Evolutionary conservation across 257 asterid genomes (phyloP).

Genomic region (Datura wrightii): DNA sequence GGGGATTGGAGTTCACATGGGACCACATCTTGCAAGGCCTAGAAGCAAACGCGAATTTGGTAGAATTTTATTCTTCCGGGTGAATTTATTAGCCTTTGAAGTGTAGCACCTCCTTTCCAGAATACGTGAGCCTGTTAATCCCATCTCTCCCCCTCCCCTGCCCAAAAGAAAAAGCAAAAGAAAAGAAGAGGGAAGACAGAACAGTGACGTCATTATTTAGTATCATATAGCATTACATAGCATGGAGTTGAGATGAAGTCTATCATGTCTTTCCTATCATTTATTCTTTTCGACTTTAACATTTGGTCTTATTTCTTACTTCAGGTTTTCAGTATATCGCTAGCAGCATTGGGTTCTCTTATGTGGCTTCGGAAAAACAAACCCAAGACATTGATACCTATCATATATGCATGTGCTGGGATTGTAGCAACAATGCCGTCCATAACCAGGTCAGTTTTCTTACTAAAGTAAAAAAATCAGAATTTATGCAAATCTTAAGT

Average conservation of each 20-base stretch:
- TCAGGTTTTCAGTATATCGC: slow-evolving; percentile 88
- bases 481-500: not conserved
- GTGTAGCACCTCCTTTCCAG: not conserved
- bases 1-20: slow-evolving; percentile 98
- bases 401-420: slow-evolving; percentile 86
- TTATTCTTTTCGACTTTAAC: slow-evolving; percentile 4
- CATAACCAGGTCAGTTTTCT: slow-evolving; percentile 63
- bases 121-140: not conserved
- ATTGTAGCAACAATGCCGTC: slow-evolving; percentile 97
- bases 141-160: not conserved
- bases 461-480: not conserved
- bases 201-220: not conserved
- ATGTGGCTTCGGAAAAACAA: slow-evolving; percentile 98
- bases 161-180: not conserved
- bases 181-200: not conserved
- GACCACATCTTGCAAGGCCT: slow-evolving; percentile 95
- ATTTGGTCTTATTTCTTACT: not conserved
- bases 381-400: slow-evolving; percentile 90
- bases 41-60: slow-evolving; percentile 98
- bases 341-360: slow-evolving; percentile 89
- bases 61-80: slow-evolving; percentile 35
- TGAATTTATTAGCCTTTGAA: not conserved
- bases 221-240: not conserved
- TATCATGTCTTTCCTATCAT: not conserved
- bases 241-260: not conserved